Conservation (phyloP, 176 grass and related monocot genomes). For the Zea luxurians region DNA sequence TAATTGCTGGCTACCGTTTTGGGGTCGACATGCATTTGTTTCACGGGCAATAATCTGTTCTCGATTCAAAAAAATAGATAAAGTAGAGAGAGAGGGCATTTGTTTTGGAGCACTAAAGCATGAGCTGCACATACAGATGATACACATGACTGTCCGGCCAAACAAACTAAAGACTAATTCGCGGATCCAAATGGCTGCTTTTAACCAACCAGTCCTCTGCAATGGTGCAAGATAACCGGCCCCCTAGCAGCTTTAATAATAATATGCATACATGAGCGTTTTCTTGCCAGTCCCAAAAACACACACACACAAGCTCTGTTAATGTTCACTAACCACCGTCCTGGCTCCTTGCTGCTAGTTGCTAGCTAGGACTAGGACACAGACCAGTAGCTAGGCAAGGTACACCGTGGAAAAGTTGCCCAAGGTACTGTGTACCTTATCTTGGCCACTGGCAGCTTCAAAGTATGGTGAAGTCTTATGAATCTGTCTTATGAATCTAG, state of each 20-base stretch:
- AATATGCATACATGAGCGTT: background rate
- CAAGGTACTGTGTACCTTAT: background rate
- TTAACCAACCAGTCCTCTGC: conserved; percentile 32
- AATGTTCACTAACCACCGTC: background rate
- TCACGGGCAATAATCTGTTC: too few relatives aligned
- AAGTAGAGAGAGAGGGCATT: too few relatives aligned
- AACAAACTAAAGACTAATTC: conserved; percentile 2
- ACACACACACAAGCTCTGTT: background rate
- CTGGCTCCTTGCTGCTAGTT: background rate
- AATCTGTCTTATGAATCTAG: too few relatives aligned
- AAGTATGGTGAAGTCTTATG: background rate
- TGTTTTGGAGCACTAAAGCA: too few relatives aligned
- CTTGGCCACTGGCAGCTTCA: background rate
- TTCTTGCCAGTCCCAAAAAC: background rate
- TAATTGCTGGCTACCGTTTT: conserved; percentile 3
- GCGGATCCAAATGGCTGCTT: conserved; percentile 39
- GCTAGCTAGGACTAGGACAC: background rate
- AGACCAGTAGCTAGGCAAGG: background rate
- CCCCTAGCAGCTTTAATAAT: conserved; percentile 29
- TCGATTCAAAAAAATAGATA: background rate
- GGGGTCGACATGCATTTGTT: background rate
- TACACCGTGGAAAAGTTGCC: background rate
- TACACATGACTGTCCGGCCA: too few relatives aligned
- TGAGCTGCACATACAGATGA: too few relatives aligned
- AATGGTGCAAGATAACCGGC: background rate